Percentiles rank a stretch among this genome's conserved stretches.
Evolutionary conservation across 305 asterid genomes (phyloP).

Genomic region (Euphrasia arctica): DNA sequence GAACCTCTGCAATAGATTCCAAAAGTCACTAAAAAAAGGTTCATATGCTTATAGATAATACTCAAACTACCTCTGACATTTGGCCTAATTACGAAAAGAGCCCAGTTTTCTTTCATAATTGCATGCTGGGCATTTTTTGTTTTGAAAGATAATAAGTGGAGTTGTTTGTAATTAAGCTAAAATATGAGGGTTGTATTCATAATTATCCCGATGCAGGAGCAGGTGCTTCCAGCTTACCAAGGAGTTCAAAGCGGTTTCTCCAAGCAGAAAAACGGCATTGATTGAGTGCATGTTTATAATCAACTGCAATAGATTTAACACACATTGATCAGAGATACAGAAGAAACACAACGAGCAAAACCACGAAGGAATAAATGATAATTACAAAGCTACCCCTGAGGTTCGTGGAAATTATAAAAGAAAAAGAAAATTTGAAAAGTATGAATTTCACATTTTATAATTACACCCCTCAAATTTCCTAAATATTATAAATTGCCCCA

Average conservation of each 20-base stretch:
- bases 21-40: slow-evolving; percentile 67
- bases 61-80: slow-evolving; percentile 29
- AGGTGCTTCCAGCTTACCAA: slow-evolving; percentile 50
- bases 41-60: slow-evolving; percentile 54
- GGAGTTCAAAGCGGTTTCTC: slow-evolving; percentile 78
- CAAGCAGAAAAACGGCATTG: slow-evolving; percentile 81
- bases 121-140: too few relatives aligned
- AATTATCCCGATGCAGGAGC: background rate
- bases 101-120: background rate
- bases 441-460: too few relatives aligned
- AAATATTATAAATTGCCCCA: too few relatives aligned
- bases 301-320: slow-evolving; percentile 51
- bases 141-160: background rate
- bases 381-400: background rate
- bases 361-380: background rate
- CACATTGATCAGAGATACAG: slow-evolving; percentile 25
- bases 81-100: slow-evolving; percentile 45
- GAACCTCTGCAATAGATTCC: slow-evolving; percentile 88
- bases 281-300: slow-evolving; percentile 87
- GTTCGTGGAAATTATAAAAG: too few relatives aligned
- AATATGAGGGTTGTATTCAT: background rate
- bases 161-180: background rate
- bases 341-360: background rate
- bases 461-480: too few relatives aligned
- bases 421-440: too few relatives aligned